phyloP scores from a whole-genome alignment of 2,329 filamentous ascomycete genomes.

The Penicillium janthinellum region DNA sequence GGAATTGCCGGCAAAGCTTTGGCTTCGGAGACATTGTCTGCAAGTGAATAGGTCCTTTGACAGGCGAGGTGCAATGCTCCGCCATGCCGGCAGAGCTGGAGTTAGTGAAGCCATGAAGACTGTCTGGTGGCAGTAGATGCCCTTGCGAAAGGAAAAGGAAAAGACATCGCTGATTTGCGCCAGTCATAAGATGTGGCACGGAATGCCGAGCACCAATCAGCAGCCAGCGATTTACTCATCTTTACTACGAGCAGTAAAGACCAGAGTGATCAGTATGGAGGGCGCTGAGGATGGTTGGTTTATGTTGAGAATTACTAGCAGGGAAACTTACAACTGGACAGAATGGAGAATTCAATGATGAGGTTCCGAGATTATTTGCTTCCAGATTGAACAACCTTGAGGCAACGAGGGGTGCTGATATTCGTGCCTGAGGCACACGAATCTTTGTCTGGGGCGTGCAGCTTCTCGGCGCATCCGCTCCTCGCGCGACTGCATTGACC shows the following conservation, averaged over 20 bases:
- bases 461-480: slow-evolving; percentile 16
- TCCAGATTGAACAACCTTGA: too few relatives aligned
- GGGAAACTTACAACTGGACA: too few relatives aligned
- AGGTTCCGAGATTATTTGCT: too few relatives aligned
- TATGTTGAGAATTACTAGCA: too few relatives aligned
- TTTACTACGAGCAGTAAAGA: background rate
- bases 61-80: slow-evolving; percentile 39
- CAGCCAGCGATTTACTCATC: slow-evolving; percentile 20
- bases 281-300: too few relatives aligned
- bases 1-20: slow-evolving; percentile 33
- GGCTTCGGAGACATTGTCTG: slow-evolving; percentile 43
- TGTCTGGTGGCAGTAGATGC: slow-evolving; percentile 10
- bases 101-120: slow-evolving; percentile 39
- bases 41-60: slow-evolving; percentile 45
- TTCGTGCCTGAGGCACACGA: slow-evolving; percentile 28
- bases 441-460: slow-evolving; percentile 7
- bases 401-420: background rate
- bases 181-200: slow-evolving; percentile 20
- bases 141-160: slow-evolving; percentile 14
- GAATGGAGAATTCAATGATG: too few relatives aligned
- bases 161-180: slow-evolving; percentile 13
- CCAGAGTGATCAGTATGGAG: too few relatives aligned
- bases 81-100: slow-evolving; percentile 34
- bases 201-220: slow-evolving; percentile 26
- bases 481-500: slow-evolving; percentile 9